Evolutionary conservation across 177 flowering plant genomes (phyloP).

Genomic region (Vitis hybrid): DNA sequence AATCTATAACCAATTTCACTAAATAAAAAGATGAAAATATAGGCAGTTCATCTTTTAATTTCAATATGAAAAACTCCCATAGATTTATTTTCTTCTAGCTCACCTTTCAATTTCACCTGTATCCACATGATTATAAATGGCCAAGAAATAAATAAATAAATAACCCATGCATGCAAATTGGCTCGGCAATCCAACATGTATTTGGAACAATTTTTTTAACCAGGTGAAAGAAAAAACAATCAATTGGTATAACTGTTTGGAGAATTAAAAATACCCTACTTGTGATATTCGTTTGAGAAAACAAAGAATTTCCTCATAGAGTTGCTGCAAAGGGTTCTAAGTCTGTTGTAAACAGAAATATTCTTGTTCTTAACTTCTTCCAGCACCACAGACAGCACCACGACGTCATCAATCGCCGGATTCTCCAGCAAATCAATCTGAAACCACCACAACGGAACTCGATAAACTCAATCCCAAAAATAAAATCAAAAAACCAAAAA

Average conservation of each 20-base stretch:
- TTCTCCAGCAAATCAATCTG: slow-evolving; percentile 98
- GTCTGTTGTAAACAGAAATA: slow-evolving; percentile 69
- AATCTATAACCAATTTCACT: no score
- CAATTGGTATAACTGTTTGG: not conserved
- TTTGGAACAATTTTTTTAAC: no score
- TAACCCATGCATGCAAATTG: no score
- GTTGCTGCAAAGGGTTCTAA: slow-evolving; percentile 74
- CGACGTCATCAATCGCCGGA: slow-evolving; percentile 77
- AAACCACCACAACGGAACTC: slow-evolving; percentile 2
- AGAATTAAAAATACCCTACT: slow-evolving; percentile 37
- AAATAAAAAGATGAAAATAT: no score
- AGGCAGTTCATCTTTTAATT: no score
- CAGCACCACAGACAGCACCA: slow-evolving; percentile 75
- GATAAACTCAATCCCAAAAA: not conserved
- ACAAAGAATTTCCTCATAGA: slow-evolving; percentile 67
- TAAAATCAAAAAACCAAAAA: not conserved
- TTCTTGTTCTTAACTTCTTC: slow-evolving; percentile 94
- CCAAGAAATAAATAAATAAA: no score
- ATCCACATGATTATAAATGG: no score
- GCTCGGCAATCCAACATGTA: no score
- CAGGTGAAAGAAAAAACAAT: not conserved
- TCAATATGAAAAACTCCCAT: no score
- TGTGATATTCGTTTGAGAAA: slow-evolving; percentile 88
- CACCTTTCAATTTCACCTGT: no score
- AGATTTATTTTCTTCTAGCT: no score